These are phyloP conservation scores for Daldinia concentrica DNA, from an alignment of 495 filamentous ascomycete species.

Conservation along the genomic window DNA sequence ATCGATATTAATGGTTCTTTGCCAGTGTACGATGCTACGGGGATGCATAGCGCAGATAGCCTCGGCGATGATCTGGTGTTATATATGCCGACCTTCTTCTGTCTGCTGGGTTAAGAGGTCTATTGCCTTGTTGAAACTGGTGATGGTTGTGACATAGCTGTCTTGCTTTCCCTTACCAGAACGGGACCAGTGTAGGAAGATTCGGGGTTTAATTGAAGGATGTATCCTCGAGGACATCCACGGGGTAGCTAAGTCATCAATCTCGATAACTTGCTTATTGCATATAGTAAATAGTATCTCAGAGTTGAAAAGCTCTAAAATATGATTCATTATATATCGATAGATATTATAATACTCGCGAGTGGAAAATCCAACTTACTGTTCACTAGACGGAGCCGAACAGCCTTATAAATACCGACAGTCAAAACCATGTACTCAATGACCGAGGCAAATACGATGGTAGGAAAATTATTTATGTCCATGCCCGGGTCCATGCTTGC, in stretches of 20 bases:
- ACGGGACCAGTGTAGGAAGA: constrained; percentile 5
- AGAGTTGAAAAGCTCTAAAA: constrained; percentile 14
- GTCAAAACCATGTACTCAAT: constrained; percentile 10
- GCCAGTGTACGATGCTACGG: background rate
- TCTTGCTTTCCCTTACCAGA: background rate
- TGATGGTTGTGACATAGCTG: background rate
- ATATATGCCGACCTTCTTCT: background rate
- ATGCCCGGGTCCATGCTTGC: background rate
- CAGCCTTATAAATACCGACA: constrained; percentile 23
- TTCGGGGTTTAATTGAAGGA: background rate
- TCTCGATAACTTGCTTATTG: constrained; percentile 11
- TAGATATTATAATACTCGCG: background rate
- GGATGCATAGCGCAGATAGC: background rate
- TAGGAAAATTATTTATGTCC: background rate
- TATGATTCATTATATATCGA: background rate
- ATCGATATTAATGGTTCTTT: background rate
- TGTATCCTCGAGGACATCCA: background rate
- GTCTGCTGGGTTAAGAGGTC: constrained; percentile 14
- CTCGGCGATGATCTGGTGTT: constrained; percentile 20
- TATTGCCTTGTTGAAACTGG: constrained; percentile 9
- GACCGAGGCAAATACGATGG: background rate
- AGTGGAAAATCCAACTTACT: background rate
- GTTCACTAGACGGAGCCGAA: constrained; percentile 11
- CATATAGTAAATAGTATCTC: constrained; percentile 20
- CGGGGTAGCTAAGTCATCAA: constrained; percentile 12